Base-by-base conservation (phyloP, 2,329 filamentous ascomycete genomes). In the Akanthomyces dipterigenus region DNA sequence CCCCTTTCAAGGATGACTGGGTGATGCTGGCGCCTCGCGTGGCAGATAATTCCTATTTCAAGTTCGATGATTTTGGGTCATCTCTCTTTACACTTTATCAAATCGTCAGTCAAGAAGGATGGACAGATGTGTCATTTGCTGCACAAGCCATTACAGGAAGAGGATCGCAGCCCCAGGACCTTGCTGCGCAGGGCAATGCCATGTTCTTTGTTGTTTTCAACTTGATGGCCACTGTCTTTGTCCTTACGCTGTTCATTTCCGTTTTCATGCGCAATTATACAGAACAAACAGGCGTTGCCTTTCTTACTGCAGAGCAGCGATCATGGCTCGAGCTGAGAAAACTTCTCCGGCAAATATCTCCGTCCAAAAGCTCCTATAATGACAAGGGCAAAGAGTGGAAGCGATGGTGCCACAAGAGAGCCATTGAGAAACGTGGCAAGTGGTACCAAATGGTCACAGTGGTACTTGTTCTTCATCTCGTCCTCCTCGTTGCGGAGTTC, bases 191-290 rank as follows among this genome's bases (percentile, higher is more conserved):
- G 69, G 92, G 89, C 45, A 98, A 99, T 66, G 93, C 91, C 0
- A 74, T 98, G 40, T 99, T 97, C 79, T 97, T 99, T 72, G 86
- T 99, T 61, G 82, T 93, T 5, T 99, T 98, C 85, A 99, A 99
- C 75, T 84, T 99, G 71, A 82, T 99, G 68, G 92, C 92, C 36
- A 95, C 95, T 0, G 93, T 99, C 65, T 99, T 99, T 76, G 89
- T 99, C 64, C 82, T 99, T 70, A 99, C 95, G 1, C 79, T 99
- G 70, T 99, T 99, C 74, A 96, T 99, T 53, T 98, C 95, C 61
- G 95, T 99, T 64, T 99, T 99, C 74, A 99, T 99, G 95, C 91
- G 95, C 64, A 99, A 97, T 73, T 99, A 99, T 75, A 99, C 95
- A 0, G 95, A 99, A 75, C 93, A 98, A 75, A 99, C 95, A 0